A percentile compares a stretch with the other conserved stretches of the same genome.
Conservation (phyloP, 352 stramenopile genomes). For the Peronospora destructor region DNA sequence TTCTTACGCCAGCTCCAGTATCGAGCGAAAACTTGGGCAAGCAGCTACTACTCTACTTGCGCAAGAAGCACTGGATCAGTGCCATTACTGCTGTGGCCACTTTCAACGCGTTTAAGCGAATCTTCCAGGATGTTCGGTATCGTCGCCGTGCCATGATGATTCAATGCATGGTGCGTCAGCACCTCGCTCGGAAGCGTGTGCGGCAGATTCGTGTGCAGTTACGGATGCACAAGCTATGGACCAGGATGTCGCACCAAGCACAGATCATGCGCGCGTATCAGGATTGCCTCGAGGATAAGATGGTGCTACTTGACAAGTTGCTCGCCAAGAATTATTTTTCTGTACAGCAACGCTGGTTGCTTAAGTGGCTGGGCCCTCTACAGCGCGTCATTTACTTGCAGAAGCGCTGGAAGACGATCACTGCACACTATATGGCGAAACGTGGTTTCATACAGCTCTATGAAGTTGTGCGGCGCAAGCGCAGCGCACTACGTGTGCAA, state of each 20-base stretch:
- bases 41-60: constrained; percentile 52
- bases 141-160: constrained; percentile 63
- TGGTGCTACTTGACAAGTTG: constrained; percentile 72
- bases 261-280: constrained; percentile 75
- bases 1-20: constrained; percentile 47
- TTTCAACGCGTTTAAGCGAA: constrained; percentile 62
- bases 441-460: constrained; percentile 76
- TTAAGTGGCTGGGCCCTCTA: constrained; percentile 80
- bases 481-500: constrained; percentile 61
- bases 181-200: constrained; percentile 64
- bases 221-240: constrained; percentile 60
- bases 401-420: constrained; percentile 80
- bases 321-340: constrained; percentile 61
- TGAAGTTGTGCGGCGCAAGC: constrained; percentile 54
- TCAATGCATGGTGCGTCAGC: constrained; percentile 74
- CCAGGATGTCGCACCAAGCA: constrained; percentile 50
- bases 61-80: constrained; percentile 77
- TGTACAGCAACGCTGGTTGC: constrained; percentile 57
- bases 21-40: constrained; percentile 27
- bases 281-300: constrained; percentile 76
- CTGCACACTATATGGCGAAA: constrained; percentile 63
- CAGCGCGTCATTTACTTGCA: constrained; percentile 81
- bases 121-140: constrained; percentile 67
- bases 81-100: constrained; percentile 59
- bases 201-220: constrained; percentile 48